Evolutionary conservation across 1,284 basidiomycete genomes (phyloP), one percentile per base, ranked within the genome.

Genomic region (Athelia psychrophila): DNA sequence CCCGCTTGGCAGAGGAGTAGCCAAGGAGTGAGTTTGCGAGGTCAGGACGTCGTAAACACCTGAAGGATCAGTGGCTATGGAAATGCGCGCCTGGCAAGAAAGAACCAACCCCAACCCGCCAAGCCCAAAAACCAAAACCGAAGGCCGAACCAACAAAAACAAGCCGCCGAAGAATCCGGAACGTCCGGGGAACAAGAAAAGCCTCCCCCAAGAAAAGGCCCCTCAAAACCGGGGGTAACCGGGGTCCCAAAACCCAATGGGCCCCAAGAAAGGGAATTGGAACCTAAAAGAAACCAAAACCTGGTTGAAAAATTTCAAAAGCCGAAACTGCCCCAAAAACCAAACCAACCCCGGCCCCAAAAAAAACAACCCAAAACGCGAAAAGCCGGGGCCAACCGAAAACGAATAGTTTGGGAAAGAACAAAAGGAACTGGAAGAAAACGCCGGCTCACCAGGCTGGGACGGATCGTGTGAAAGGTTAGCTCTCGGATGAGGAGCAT

Each of bases 81-180:
- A 5, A 35, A 36, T 42, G 20, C 38, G 22, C 22, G 24, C 45
- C 30, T 44, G 16, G 50, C 16, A 49, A 19, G 25, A 45, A 38
- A 24, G 19, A 18, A 44, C 16, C 27, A 30, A 30, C 6, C 13
- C 46, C 42, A 47, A 42, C 40, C 16, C 42, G 16, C 32, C 49
- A 23, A 51, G 25, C n/a, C n/a, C n/a, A n/a, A 6, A 12, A 20
- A 54, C 80, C 54, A 62, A 89, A 88, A 83, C 58, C 79, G 73
- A 2, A 94, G 67, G 1, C 93, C 93, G 63, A 95, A 95, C 1
- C 93, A 93, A 63, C 95, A 93, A 10, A 93, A 91, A 56, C 85
- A 95, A 5, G 91, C 93, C 0, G 90, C 92, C 3, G 74, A 68
- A 0, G 77, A 77, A 12, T 67, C 62, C 2, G 90, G 90, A 2